Evolutionary conservation across 2,329 filamentous ascomycete species (phyloP).

Genomic region (Graphium sp.): DNA sequence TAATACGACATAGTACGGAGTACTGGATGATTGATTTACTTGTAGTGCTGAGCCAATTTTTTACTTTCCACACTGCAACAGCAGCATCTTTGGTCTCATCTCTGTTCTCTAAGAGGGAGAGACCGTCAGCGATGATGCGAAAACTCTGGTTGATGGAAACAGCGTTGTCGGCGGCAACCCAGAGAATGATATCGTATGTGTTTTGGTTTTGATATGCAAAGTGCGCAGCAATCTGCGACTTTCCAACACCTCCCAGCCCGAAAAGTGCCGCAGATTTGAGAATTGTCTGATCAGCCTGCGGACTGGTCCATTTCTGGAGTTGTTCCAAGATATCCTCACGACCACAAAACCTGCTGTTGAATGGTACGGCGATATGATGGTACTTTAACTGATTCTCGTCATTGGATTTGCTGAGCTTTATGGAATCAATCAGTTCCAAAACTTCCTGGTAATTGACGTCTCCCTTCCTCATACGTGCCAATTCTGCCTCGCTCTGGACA

Average conservation of each 20-base stretch:
- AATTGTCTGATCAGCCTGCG: too few relatives aligned
- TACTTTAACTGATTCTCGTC: constrained; percentile 3
- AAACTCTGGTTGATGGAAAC: constrained; percentile 9
- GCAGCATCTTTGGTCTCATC: constrained; percentile 8
- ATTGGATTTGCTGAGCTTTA: constrained; percentile 5
- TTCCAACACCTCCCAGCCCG: constrained; percentile 13
- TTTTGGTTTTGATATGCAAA: constrained; percentile 10
- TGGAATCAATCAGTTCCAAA: constrained; percentile 6
- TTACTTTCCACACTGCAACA: constrained; percentile 9
- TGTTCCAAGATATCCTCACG: constrained; percentile 4
- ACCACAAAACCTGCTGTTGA: constrained; percentile 3
- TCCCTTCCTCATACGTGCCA: constrained; percentile 11
- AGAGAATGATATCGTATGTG: constrained; percentile 10
- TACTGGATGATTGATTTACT: too few relatives aligned
- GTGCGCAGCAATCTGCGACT: constrained; percentile 13
- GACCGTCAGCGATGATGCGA: constrained; percentile 6
- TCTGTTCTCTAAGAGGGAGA: constrained; percentile 4
- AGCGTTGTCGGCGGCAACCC: constrained; percentile 8
- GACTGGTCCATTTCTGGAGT: too few relatives aligned
- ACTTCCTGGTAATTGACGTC: not conserved
- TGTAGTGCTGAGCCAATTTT: constrained; percentile 10
- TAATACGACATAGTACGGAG: too few relatives aligned
- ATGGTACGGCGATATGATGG: constrained; percentile 6
- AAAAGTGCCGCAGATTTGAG: constrained; percentile 12
- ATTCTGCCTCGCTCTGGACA: constrained; percentile 12